These are phyloP conservation scores for Artemisia tridentata DNA, from an alignment of 129 eudicot genomes.

Conservation along the genomic window DNA sequence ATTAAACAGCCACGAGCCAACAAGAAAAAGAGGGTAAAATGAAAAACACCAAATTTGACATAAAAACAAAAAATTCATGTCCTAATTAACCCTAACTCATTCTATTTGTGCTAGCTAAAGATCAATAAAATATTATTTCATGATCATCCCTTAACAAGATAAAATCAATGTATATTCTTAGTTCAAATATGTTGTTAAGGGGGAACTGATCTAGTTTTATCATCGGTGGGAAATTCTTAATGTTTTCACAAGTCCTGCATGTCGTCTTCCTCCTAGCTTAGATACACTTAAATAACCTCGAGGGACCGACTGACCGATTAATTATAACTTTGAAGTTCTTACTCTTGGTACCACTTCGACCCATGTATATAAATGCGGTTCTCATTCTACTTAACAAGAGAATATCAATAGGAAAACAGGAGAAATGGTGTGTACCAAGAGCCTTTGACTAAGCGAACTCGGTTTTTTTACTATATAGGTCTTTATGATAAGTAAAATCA, in stretches of 20 bases:
- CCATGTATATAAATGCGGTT: no score
- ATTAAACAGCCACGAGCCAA: no score
- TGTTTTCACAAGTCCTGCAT: neutral
- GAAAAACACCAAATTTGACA: slow-evolving; percentile 7
- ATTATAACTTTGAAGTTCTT: neutral
- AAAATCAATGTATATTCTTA: neutral
- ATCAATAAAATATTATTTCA: neutral
- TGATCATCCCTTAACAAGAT: neutral
- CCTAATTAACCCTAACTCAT: no score
- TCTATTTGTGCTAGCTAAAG: neutral
- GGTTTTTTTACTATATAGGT: no score
- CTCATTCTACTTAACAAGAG: no score
- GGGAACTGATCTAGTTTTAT: slow-evolving; percentile 1
- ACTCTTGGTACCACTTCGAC: neutral
- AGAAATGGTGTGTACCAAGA: neutral
- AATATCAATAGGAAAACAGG: neutral
- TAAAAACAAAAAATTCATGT: neutral
- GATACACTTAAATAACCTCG: no score
- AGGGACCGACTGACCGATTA: neutral
- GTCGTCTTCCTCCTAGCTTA: no score
- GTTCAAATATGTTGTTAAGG: neutral
- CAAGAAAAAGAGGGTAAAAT: neutral
- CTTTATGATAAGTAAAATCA: neutral
- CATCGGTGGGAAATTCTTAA: neutral
- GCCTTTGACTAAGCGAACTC: neutral